These are phyloP conservation scores for Apiospora hydei DNA, from an alignment of 2,329 filamentous ascomycete species.

Conservation along the genomic window DNA sequence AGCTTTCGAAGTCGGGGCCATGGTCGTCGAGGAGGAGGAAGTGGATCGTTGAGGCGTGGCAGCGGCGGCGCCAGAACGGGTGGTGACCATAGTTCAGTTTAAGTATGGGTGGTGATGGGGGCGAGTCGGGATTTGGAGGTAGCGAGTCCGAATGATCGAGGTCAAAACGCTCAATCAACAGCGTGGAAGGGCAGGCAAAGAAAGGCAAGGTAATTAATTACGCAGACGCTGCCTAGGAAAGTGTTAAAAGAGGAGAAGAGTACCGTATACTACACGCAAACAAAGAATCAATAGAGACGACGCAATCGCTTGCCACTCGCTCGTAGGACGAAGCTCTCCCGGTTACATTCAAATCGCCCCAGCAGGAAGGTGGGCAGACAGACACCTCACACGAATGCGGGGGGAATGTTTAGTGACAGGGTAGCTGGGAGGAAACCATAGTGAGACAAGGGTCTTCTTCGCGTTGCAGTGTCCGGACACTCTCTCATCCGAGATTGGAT, in stretches of 20 bases:
- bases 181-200: background rate
- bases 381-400: background rate
- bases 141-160: background rate
- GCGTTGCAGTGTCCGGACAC: background rate
- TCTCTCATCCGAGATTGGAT: background rate
- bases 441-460: constrained; percentile 17
- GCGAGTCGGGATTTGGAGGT: background rate
- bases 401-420: background rate
- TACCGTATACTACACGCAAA: background rate
- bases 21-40: background rate
- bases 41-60: constrained; percentile 17
- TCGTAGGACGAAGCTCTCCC: background rate
- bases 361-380: constrained; percentile 16
- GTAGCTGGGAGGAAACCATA: background rate
- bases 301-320: background rate
- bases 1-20: background rate
- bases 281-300: background rate
- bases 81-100: constrained; percentile 40
- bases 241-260: background rate
- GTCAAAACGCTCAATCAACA: background rate
- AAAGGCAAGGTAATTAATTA: background rate
- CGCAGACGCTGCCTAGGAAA: background rate
- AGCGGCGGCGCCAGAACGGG: constrained; percentile 35
- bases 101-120: background rate
- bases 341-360: background rate